phyloP scores from a whole-genome alignment of 2,329 filamentous ascomycete genomes.

The Fusarium decemcellulare region DNA sequence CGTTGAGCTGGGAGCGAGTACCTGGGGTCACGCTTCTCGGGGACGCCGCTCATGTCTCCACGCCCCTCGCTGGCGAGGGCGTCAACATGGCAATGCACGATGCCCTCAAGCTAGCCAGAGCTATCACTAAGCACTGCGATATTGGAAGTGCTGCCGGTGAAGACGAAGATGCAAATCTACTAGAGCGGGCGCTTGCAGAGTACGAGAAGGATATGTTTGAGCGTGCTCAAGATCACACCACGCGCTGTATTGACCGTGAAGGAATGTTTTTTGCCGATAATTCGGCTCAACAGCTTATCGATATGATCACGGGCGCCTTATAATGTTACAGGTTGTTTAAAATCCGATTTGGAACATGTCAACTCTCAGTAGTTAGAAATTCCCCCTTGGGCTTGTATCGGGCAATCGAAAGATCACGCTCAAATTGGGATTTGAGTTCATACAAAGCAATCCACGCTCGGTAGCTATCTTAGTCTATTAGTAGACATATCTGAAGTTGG shows the following conservation, averaged over 20 bases:
- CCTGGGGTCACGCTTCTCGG: slow-evolving; percentile 65
- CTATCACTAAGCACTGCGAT: slow-evolving; percentile 43
- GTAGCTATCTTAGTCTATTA: neutral
- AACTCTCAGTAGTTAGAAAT: too few relatives aligned
- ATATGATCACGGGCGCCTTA: neutral
- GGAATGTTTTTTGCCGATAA: neutral
- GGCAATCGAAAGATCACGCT: too few relatives aligned
- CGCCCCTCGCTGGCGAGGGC: slow-evolving; percentile 66
- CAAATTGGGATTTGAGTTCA: too few relatives aligned
- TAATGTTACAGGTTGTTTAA: neutral
- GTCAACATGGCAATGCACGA: slow-evolving; percentile 68
- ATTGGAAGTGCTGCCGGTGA: accelerated
- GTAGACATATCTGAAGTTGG: neutral
- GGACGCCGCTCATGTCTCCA: slow-evolving; percentile 69
- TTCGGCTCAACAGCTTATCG: neutral
- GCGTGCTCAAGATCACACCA: slow-evolving; percentile 6
- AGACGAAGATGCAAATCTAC: accelerated
- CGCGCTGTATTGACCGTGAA: neutral
- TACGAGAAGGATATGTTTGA: slow-evolving; percentile 12
- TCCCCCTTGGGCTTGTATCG: too few relatives aligned
- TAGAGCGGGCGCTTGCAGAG: neutral
- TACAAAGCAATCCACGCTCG: too few relatives aligned
- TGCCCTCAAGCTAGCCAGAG: slow-evolving; percentile 57
- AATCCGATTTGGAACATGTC: too few relatives aligned
- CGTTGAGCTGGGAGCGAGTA: slow-evolving; percentile 55